Conservation (phyloP, 805 yeast species). For the Kluyveromyces wickerhamii region DNA sequence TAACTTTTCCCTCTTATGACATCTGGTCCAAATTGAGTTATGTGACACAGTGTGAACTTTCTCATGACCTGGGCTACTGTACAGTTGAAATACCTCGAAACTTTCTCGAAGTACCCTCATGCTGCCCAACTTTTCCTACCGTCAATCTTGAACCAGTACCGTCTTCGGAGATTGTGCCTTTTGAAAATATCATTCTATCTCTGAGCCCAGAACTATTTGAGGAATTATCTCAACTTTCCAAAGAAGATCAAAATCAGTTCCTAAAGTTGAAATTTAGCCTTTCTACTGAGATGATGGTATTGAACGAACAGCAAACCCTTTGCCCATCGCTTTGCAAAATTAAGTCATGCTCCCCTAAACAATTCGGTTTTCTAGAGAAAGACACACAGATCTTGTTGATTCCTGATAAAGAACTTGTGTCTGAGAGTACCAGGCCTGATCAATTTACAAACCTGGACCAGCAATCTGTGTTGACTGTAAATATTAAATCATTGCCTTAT, state of each 20-base stretch:
- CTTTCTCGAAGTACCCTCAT: too few species aligned
- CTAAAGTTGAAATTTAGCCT: conserved; percentile 18
- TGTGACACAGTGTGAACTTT: background rate
- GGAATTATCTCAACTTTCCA: conserved; percentile 12
- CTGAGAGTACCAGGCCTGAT: background rate
- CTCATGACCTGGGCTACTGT: too few species aligned
- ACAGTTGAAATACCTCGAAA: too few species aligned
- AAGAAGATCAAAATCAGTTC: conserved; percentile 15
- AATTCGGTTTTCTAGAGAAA: background rate
- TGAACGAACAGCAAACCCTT: conserved; percentile 12
- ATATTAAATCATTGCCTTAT: background rate
- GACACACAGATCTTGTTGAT: conserved; percentile 13
- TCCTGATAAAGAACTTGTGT: background rate
- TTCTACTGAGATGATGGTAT: conserved; percentile 9
- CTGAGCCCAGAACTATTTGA: conserved; percentile 16
- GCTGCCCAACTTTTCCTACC: too few species aligned
- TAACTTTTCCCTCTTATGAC: conserved; percentile 11
- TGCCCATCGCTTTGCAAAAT: conserved; percentile 16
- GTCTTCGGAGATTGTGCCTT: conserved; percentile 7
- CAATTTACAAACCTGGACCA: conserved; percentile 1
- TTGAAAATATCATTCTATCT: conserved; percentile 13
- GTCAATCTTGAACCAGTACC: too few species aligned
- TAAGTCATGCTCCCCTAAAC: conserved; percentile 14
- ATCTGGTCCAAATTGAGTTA: background rate
- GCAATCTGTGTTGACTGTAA: background rate